These are phyloP conservation scores for Gastrolobium villosum DNA, from an alignment of 306 rosid species.

Conservation along the genomic window DNA sequence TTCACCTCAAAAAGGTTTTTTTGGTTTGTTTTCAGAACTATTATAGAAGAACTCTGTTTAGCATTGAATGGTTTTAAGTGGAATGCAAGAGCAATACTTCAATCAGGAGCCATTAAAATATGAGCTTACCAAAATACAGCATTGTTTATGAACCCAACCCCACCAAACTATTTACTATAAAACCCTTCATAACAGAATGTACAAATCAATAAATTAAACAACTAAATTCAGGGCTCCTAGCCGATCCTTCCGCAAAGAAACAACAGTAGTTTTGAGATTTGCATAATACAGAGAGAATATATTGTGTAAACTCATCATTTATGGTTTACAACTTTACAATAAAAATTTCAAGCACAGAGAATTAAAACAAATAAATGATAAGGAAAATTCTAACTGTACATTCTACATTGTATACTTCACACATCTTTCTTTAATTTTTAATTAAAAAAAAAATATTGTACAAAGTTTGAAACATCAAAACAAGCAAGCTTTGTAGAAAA, in stretches of 20 bases:
- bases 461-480: neutral
- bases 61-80: neutral
- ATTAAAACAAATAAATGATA: neutral
- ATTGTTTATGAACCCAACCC: neutral
- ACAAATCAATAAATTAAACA: conserved; percentile 1
- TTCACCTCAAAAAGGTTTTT: neutral
- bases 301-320: neutral
- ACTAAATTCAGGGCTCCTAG: neutral
- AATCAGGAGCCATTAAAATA: neutral
- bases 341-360: neutral
- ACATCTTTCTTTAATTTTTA: neutral
- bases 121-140: conserved; percentile 5
- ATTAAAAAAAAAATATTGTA: neutral
- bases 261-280: neutral
- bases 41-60: neutral
- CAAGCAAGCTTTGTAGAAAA: neutral
- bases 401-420: neutral
- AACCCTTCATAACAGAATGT: conserved; percentile 12
- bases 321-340: neutral
- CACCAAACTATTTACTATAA: conserved; percentile 5
- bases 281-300: neutral
- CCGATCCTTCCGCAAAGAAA: neutral
- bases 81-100: neutral
- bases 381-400: neutral
- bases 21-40: neutral